A percentile compares a stretch with the other conserved stretches of the same genome.
Conservation (phyloP, 1,284 basidiomycete species). For the Xerocomus amazonicus region DNA sequence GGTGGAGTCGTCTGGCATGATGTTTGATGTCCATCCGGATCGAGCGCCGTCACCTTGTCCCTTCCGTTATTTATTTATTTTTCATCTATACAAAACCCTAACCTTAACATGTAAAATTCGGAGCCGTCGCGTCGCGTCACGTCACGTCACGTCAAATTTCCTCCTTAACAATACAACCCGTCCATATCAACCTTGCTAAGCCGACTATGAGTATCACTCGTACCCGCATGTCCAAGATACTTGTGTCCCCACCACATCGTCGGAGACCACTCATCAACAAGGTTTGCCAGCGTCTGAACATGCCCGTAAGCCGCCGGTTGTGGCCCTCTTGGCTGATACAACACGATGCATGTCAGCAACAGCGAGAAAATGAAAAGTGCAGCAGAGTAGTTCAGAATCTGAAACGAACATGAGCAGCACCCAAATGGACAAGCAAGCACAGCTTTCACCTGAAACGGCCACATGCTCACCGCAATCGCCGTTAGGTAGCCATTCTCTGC, state of each 20-base stretch:
- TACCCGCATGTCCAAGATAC: conserved; percentile 21
- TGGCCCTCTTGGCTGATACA: conserved; percentile 21
- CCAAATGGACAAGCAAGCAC: background rate
- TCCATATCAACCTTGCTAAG: conserved; percentile 25
- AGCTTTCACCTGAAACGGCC: conserved; percentile 25
- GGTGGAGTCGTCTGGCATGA: conserved; percentile 47
- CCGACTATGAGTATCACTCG: conserved; percentile 21
- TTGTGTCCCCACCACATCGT: conserved; percentile 36
- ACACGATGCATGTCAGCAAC: conserved; percentile 14
- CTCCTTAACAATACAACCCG: background rate
- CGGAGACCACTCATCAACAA: conserved; percentile 34
- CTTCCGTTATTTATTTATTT: background rate
- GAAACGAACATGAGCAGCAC: background rate
- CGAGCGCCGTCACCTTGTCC: conserved; percentile 21
- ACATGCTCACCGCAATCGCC: conserved; percentile 26
- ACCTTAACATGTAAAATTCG: conserved; percentile 27
- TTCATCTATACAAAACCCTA: conserved; percentile 32
- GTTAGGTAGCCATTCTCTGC: conserved; percentile 12
- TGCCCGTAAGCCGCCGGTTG: conserved; percentile 34
- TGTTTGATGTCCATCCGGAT: conserved; percentile 27
- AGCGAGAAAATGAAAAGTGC: conserved; percentile 21
- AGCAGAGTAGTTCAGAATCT: conserved; percentile 30
- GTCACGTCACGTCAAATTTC: too few relatives aligned
- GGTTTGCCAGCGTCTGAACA: conserved; percentile 31
- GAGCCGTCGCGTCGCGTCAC: conserved; percentile 14